These are phyloP conservation scores for Poronia punctata DNA, from an alignment of 495 filamentous ascomycete genomes.

Conservation along the genomic window DNA sequence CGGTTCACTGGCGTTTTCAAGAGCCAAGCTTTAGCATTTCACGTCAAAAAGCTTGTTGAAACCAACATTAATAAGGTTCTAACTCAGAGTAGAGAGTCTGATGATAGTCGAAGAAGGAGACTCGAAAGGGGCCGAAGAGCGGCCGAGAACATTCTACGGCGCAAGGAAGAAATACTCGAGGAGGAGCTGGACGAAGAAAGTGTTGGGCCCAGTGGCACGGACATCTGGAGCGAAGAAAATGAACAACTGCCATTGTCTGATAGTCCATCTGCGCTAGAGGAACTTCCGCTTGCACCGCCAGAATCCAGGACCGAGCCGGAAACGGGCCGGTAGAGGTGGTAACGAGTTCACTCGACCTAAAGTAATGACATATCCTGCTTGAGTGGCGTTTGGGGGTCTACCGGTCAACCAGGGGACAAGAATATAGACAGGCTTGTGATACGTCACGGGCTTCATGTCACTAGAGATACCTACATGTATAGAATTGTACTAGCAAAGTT, in stretches of 20 bases:
- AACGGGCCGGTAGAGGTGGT: no score
- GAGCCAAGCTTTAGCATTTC: constrained; percentile 66
- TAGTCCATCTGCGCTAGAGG: constrained; percentile 6
- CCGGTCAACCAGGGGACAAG: no score
- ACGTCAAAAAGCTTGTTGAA: constrained; percentile 76
- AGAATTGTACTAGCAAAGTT: no score
- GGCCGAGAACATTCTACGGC: constrained; percentile 8
- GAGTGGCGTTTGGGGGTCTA: no score
- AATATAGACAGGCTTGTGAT: no score
- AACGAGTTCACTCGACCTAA: no score
- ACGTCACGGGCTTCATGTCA: no score
- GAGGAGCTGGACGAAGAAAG: constrained; percentile 17
- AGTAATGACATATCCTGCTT: no score
- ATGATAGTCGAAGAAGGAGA: constrained; percentile 8
- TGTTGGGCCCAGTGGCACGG: constrained; percentile 9
- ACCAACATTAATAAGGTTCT: constrained; percentile 64
- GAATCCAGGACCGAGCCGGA: no score
- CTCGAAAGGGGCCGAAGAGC: constrained; percentile 14
- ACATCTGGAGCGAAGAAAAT: constrained; percentile 24
- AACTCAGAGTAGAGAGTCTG: constrained; percentile 24
- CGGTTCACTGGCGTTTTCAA: constrained; percentile 71
- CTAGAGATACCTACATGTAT: no score
- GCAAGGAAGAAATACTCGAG: constrained; percentile 14
- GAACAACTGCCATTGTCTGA: constrained; percentile 25
- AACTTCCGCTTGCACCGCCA: no score